phyloP scores from a whole-genome alignment of 768 basidiomycete genomes.

The Kwoniella shandongensis region DNA sequence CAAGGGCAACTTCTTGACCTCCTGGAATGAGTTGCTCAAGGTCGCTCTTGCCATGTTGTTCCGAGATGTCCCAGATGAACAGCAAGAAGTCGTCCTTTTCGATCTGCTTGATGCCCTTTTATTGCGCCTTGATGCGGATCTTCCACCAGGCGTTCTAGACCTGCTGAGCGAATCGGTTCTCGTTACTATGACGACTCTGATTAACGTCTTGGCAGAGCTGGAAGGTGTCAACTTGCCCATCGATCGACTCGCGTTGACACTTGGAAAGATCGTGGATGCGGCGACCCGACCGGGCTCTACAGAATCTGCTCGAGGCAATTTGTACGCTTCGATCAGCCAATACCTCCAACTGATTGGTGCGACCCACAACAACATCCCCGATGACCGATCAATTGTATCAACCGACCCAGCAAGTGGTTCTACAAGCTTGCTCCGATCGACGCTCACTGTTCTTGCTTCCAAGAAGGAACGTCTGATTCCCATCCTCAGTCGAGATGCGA shows the following conservation, averaged over 20 bases:
- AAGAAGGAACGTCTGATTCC: conserved; percentile 71
- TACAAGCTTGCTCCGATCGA: conserved; percentile 59
- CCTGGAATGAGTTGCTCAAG: conserved; percentile 83
- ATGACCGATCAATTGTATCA: conserved; percentile 34
- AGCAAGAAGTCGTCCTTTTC: conserved; percentile 82
- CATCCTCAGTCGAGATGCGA: conserved; percentile 80
- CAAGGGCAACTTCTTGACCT: conserved; percentile 67
- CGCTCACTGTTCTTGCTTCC: conserved; percentile 66
- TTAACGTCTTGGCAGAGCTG: conserved; percentile 52
- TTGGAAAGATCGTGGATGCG: conserved; percentile 72
- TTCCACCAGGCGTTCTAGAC: conserved; percentile 73
- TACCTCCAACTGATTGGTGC: conserved; percentile 71
- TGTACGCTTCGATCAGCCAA: conserved; percentile 89
- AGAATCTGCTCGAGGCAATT: conserved; percentile 85
- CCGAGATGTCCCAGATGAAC: conserved; percentile 73
- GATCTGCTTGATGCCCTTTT: conserved; percentile 84
- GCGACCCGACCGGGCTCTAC: conserved; percentile 73
- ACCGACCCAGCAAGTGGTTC: conserved; percentile 53
- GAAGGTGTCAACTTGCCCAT: conserved; percentile 62
- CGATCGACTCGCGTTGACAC: conserved; percentile 72
- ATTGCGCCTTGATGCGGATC: conserved; percentile 64
- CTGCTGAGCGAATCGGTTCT: conserved; percentile 78
- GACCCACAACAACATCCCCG: conserved; percentile 12
- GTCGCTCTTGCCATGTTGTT: conserved; percentile 84
- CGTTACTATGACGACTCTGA: conserved; percentile 80